Percentiles rank a stretch among this genome's conserved stretches.
Conservation (phyloP, 768 basidiomycete genomes). For the Agaricus subrufescens region DNA sequence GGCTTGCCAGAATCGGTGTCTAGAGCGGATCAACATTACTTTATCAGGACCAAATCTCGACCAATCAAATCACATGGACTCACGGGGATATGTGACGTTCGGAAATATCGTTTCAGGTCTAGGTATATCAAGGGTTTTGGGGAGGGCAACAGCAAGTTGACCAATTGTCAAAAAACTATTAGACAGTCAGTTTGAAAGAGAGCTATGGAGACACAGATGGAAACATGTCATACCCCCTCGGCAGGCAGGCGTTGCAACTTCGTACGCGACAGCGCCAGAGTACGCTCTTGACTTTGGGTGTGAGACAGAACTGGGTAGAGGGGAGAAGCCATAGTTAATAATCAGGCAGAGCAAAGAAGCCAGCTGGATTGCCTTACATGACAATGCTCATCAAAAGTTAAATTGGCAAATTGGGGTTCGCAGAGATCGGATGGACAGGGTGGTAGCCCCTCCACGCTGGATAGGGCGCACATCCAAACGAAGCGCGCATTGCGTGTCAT, state of each 20-base stretch:
- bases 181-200: not conserved
- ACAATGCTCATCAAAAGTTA: constrained; percentile 41
- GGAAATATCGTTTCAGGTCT: constrained; percentile 27
- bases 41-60: not conserved
- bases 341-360: not conserved
- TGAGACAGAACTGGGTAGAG: constrained; percentile 26
- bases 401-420: constrained; percentile 39
- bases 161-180: constrained; percentile 26
- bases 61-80: constrained; percentile 9
- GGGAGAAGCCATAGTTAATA: not conserved
- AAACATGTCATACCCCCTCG: constrained; percentile 21
- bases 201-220: not conserved
- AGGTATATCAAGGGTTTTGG: constrained; percentile 19
- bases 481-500: constrained; percentile 25
- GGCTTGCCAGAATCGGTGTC: constrained; percentile 11
- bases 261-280: constrained; percentile 33
- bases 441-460: constrained; percentile 31
- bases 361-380: constrained; percentile 27
- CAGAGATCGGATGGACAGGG: constrained; percentile 37
- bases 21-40: constrained; percentile 11
- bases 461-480: constrained; percentile 34
- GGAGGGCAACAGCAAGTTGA: constrained; percentile 20
- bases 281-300: constrained; percentile 23
- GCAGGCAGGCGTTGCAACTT: constrained; percentile 30
- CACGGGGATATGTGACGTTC: constrained; percentile 19